Conservation (phyloP, 2,329 filamentous ascomycete species). For the Endothia cerciana region DNA sequence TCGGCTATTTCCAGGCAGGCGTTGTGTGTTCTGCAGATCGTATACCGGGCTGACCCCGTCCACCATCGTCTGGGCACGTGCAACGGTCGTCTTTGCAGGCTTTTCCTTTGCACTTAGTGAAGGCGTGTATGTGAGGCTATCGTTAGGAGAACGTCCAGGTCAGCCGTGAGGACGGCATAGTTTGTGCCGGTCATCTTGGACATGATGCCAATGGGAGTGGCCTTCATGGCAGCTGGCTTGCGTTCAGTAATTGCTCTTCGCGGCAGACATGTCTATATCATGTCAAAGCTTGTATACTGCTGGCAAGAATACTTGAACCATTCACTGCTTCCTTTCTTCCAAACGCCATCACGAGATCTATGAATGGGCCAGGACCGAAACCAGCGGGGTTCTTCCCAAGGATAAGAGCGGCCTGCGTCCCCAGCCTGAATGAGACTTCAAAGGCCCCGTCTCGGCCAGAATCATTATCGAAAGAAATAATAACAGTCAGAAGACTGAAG, state of each 20-base stretch:
- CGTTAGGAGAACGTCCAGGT: not conserved
- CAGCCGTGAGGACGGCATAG: not conserved
- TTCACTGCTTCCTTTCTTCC: not conserved
- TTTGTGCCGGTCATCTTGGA: not conserved
- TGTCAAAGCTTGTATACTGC: not conserved
- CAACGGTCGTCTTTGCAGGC: not conserved
- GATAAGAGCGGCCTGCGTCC: not conserved
- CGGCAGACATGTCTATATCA: not conserved
- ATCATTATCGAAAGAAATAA: not conserved
- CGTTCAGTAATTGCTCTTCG: not conserved
- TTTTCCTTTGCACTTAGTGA: not conserved
- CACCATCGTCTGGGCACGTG: not conserved
- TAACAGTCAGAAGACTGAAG: not conserved
- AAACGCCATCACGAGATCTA: not conserved
- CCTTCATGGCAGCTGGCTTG: not conserved
- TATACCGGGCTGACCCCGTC: not conserved
- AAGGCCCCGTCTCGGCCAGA: not conserved
- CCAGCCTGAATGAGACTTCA: not conserved
- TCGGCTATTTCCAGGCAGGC: not conserved
- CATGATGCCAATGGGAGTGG: not conserved
- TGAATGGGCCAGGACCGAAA: no score
- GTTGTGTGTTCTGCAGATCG: not conserved
- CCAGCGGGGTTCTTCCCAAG: not conserved
- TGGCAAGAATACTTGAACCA: not conserved
- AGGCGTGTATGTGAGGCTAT: not conserved